Evolutionary conservation across 148 eudicot genomes (phyloP), one percentile per base, ranked within the genome.

Genomic region (Camellia lanceoleosa): DNA sequence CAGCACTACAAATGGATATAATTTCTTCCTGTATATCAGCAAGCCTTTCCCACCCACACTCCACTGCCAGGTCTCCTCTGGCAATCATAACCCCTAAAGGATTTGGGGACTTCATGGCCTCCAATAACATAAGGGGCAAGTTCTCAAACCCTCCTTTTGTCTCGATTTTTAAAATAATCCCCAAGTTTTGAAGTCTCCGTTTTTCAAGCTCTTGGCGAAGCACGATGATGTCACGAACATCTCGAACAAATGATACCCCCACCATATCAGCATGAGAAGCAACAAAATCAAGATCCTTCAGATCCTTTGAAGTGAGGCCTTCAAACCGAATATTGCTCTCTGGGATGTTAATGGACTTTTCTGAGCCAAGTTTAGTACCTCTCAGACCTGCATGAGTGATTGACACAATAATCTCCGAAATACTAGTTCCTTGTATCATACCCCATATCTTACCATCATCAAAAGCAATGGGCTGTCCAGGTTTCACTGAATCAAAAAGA

Each of bases 31-130:
- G 90, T 52, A 88, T 84, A 79, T 87, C 84, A 46, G 86, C 92
- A 49, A 89, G 74, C 73, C 82, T 82, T 71, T 89, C 90, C 90
- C 90, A 87, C 44, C 87, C 90, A 81, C 90, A 87, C 75, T 87
- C 90, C 79, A 87, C 90, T 18, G 92, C 92, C 44, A 89, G 89
- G 85, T 89, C 92, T 58, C 92, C 92, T 84, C 92, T 89, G 30
- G 92, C 92, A 65, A 89, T 88, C 92, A 89, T 87, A 47, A 89
- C 89, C 66, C 92, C 90, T 58, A 89, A 75, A 71, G 90, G 92
- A 58, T 89, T 87, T 14, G 81, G 76, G 1, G 60, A 78, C 81
- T 89, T 89, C 92, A 89, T 89, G 43, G 92, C 90, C 83, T 89
- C 92, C 66, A 89, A 60, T 59, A 89, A 47, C 79, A 89, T 61